Evolutionary conservation across 2,329 filamentous ascomycete species (phyloP).

Genomic region (Aspergillus sp.): DNA sequence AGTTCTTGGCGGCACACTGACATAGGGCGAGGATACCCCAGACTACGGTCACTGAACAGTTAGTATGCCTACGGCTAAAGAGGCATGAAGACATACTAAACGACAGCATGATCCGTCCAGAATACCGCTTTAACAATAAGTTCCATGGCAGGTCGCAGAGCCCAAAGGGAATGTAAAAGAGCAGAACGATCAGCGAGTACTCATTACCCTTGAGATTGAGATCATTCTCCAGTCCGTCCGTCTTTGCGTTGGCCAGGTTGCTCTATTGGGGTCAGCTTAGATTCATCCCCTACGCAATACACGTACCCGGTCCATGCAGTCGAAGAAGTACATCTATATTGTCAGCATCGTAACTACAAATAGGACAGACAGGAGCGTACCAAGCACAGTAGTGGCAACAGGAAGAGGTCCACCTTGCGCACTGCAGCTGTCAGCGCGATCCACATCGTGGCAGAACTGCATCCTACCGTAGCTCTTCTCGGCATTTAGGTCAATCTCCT

Average conservation of each 20-base stretch:
- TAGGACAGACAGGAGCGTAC: conserved; percentile 17
- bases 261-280: conserved; percentile 29
- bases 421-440: conserved; percentile 7
- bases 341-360: conserved; percentile 5
- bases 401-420: conserved; percentile 43
- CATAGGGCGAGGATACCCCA: conserved; percentile 39
- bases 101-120: conserved; percentile 44
- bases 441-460: background rate
- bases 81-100: conserved; percentile 12
- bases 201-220: conserved; percentile 36
- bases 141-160: conserved; percentile 51
- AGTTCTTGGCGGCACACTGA: conserved; percentile 51
- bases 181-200: conserved; percentile 37
- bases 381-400: conserved; percentile 45
- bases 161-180: conserved; percentile 54
- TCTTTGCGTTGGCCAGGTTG: conserved; percentile 49
- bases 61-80: conserved; percentile 32
- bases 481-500: conserved; percentile 31
- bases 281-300: background rate
- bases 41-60: conserved; percentile 33
- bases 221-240: conserved; percentile 49
- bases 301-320: conserved; percentile 31
- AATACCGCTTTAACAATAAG: conserved; percentile 39
- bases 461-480: conserved; percentile 35
- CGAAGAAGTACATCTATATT: conserved; percentile 40